A percentile compares a stretch with the other conserved stretches of the same genome.
Evolutionary conservation across 2,329 filamentous ascomycete genomes (phyloP).

Genomic region (Reticulascus tulasneorum): DNA sequence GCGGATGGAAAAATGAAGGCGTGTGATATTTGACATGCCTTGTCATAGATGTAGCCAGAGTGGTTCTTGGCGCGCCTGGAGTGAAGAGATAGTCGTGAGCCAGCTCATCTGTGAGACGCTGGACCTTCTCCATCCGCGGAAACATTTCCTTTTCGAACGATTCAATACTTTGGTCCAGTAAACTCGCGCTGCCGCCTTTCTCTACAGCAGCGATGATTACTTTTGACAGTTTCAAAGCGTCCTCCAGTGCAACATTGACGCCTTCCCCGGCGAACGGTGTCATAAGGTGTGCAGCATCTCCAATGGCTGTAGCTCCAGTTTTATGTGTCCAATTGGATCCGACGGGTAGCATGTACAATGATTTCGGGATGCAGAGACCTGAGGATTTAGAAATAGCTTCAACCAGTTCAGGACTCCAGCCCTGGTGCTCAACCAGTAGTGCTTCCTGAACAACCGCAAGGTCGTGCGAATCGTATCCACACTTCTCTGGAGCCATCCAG

Average conservation of each 20-base stretch:
- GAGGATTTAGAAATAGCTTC: slow-evolving; percentile 36
- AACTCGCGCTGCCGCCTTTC: slow-evolving; percentile 15
- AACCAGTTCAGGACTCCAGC: slow-evolving; percentile 39
- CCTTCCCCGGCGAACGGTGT: slow-evolving; percentile 55
- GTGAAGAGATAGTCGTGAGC: slow-evolving; percentile 45
- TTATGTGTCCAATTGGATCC: slow-evolving; percentile 43
- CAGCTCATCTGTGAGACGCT: slow-evolving; percentile 39
- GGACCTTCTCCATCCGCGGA: slow-evolving; percentile 29
- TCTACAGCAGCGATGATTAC: slow-evolving; percentile 30
- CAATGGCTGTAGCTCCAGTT: slow-evolving; percentile 49
- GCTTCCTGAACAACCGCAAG: slow-evolving; percentile 31
- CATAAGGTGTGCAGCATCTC: slow-evolving; percentile 59
- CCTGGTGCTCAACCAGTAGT: slow-evolving; percentile 31
- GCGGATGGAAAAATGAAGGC: slow-evolving; percentile 25
- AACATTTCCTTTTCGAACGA: slow-evolving; percentile 36
- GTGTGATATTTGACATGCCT: slow-evolving; percentile 26
- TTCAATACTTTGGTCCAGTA: slow-evolving; percentile 28
- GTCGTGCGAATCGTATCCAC: slow-evolving; percentile 39
- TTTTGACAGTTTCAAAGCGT: slow-evolving; percentile 45
- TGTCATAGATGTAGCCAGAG: slow-evolving; percentile 33
- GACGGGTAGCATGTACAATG: slow-evolving; percentile 50
- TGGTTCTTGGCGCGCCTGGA: slow-evolving; percentile 36
- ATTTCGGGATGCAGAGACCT: slow-evolving; percentile 34
- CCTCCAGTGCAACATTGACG: slow-evolving; percentile 54
- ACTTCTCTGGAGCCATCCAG: slow-evolving; percentile 32